Conservation (phyloP, 352 stramenopile species). For the Thraustochytrium striatum region DNA sequence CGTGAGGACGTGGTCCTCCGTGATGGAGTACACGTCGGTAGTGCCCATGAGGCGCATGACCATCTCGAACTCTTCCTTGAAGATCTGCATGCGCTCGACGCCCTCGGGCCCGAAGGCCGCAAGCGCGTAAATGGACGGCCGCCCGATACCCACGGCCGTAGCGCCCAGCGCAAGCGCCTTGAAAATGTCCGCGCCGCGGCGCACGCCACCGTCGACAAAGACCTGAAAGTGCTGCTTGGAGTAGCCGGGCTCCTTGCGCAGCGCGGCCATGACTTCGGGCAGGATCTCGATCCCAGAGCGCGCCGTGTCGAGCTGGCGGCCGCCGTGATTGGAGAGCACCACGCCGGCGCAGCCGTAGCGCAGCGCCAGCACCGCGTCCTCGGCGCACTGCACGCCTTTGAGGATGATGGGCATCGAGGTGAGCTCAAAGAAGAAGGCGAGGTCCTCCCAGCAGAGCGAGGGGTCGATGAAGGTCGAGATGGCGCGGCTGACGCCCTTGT, state of each 20-base stretch:
- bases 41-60: slow-evolving; percentile 75
- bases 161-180: slow-evolving; percentile 86
- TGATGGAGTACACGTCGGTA: slow-evolving; percentile 54
- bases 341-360: slow-evolving; percentile 82
- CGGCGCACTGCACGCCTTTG: slow-evolving; percentile 85
- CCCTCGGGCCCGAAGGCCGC: slow-evolving; percentile 78
- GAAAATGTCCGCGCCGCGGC: slow-evolving; percentile 89
- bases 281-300: slow-evolving; percentile 83
- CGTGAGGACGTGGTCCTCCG: slow-evolving; percentile 28
- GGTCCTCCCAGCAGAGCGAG: slow-evolving; percentile 85
- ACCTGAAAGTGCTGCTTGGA: slow-evolving; percentile 65
- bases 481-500: slow-evolving; percentile 62
- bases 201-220: slow-evolving; percentile 87
- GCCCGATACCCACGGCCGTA: slow-evolving; percentile 86
- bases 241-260: slow-evolving; percentile 63
- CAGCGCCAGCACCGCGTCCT: slow-evolving; percentile 81
- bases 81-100: slow-evolving; percentile 75
- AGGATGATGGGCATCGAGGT: slow-evolving; percentile 82
- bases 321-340: slow-evolving; percentile 88
- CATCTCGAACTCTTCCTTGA: slow-evolving; percentile 84
- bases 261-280: slow-evolving; percentile 76
- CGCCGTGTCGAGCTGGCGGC: slow-evolving; percentile 80
- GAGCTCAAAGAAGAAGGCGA: slow-evolving; percentile 61
- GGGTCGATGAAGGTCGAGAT: slow-evolving; percentile 85
- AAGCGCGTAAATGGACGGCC: slow-evolving; percentile 88